Evolutionary conservation across 1,139 yeast genomes (phyloP), one percentile per base, ranked within the genome.

Genomic region (Protomyces gravidus): DNA sequence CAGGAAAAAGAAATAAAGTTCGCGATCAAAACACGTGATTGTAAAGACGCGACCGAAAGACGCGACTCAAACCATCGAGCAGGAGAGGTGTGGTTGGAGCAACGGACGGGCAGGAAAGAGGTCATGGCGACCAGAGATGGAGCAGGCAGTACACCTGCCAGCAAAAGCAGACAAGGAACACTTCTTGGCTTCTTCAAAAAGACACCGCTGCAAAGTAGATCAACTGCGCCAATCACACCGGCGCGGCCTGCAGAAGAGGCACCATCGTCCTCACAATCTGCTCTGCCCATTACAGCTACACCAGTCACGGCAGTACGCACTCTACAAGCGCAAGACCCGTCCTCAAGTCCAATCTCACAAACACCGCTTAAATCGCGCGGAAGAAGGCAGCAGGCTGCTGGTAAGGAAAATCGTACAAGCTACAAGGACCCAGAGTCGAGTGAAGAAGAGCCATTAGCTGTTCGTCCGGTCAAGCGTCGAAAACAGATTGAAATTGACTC

Each of bases 131-230:
- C 51, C 19, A 53, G 46, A 28, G 25, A 53, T 19, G 23, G 27
- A 2, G 46, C 33, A 36, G 19, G 21, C 42, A 36, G 42, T 15
- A 36, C 42, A 23, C 42, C 42, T 5, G 42, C 42, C 11, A 36
- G 42, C 25, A 21, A n/a, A 2, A 30, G 48, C 15, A 48, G 42
- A 25, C 59, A 55, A 42, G 15, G 52, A 9, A 55, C 59, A 9
- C 59, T 55, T 4, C 53, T 33, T 19, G 50, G 53, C 39, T 55
- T 55, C 59, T 55, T 55, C 59, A 55, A 47, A 39, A 36, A 28
- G 30, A 48, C 59, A 13, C 59, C 59, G 7, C 21, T 11, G 11
- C 17, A 17, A 3, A 15, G 5, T 4, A 13, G 36, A 3, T 13
- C 11, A 13, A 15, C 7, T 13, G 4, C 48, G 2, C 48, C 28